These are phyloP conservation scores for Boletus sp. DNA, from an alignment of 768 basidiomycete genomes.

Conservation along the genomic window DNA sequence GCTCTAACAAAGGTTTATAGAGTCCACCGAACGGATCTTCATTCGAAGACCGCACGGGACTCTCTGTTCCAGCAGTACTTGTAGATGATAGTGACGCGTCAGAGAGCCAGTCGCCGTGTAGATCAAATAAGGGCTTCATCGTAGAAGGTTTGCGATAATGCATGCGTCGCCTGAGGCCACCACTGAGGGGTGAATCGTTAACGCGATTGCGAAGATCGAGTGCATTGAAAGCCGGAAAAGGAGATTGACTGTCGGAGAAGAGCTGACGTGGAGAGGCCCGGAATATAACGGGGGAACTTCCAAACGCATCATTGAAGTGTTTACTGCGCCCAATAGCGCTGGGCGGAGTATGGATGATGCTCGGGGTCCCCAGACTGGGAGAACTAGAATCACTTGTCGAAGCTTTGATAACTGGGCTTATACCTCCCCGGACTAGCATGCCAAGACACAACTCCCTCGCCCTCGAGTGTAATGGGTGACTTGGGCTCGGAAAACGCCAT, in stretches of 20 bases:
- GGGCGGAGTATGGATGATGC: constrained; percentile 30
- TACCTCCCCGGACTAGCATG: constrained; percentile 54
- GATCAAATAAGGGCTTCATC: constrained; percentile 27
- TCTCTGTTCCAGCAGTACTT: constrained; percentile 18
- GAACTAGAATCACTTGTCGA: constrained; percentile 28
- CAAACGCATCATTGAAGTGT: constrained; percentile 29
- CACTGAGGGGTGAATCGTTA: constrained; percentile 49
- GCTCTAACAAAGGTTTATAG: constrained; percentile 35
- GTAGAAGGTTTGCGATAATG: constrained; percentile 28
- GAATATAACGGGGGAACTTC: constrained; percentile 40
- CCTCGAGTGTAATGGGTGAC: constrained; percentile 68
- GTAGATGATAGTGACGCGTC: constrained; percentile 30
- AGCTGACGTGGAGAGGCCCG: constrained; percentile 42
- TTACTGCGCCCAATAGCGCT: constrained; percentile 27
- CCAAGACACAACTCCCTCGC: constrained; percentile 64
- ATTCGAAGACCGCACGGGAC: constrained; percentile 29
- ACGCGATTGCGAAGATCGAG: constrained; percentile 35
- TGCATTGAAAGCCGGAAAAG: constrained; percentile 31
- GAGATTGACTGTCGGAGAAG: constrained; percentile 36
- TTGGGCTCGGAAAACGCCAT: constrained; percentile 79
- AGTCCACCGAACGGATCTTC: constrained; percentile 49
- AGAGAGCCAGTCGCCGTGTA: constrained; percentile 31
- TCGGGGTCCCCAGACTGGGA: constrained; percentile 30
- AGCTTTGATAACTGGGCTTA: constrained; percentile 46
- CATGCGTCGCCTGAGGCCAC: constrained; percentile 29